Conservation (phyloP, 805 yeast species). For the Yamadazyma takamatsuzukensis region DNA sequence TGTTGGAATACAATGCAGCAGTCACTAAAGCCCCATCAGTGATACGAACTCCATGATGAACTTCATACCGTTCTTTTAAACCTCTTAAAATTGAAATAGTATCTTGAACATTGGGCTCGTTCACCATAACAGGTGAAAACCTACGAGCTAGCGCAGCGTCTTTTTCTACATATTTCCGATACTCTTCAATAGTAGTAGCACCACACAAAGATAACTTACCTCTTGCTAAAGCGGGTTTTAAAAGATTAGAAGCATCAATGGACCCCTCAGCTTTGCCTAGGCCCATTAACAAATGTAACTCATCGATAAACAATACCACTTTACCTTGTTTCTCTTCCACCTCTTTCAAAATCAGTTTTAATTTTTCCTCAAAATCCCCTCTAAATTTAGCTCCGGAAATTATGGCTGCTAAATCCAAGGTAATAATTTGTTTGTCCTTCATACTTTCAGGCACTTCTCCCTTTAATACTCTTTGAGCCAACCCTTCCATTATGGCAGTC, state of each 20-base stretch:
- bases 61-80: slow-evolving; percentile 89
- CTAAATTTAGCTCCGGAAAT: slow-evolving; percentile 94
- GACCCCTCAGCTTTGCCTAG: slow-evolving; percentile 93
- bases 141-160: slow-evolving; percentile 95
- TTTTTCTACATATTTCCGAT: slow-evolving; percentile 87
- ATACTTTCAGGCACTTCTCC: slow-evolving; percentile 94
- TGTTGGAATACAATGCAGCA: slow-evolving; percentile 84
- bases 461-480: slow-evolving; percentile 87
- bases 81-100: slow-evolving; percentile 92
- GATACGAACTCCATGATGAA: slow-evolving; percentile 95
- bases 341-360: slow-evolving; percentile 77
- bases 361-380: slow-evolving; percentile 93
- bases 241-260: slow-evolving; percentile 89
- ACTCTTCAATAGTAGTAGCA: slow-evolving; percentile 94
- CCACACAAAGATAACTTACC: slow-evolving; percentile 93
- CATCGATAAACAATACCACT: slow-evolving; percentile 84
- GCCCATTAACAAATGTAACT: slow-evolving; percentile 83
- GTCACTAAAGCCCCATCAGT: slow-evolving; percentile 90
- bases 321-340: slow-evolving; percentile 74
- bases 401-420: slow-evolving; percentile 83
- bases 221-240: slow-evolving; percentile 91
- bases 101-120: slow-evolving; percentile 88
- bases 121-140: slow-evolving; percentile 81
- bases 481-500: slow-evolving; percentile 93
- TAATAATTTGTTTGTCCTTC: slow-evolving; percentile 78